A percentile compares a stretch with the other conserved stretches of the same genome.
Evolutionary conservation across 176 grass and related monocot species (phyloP).

Genomic region (Elymus sibiricus): DNA sequence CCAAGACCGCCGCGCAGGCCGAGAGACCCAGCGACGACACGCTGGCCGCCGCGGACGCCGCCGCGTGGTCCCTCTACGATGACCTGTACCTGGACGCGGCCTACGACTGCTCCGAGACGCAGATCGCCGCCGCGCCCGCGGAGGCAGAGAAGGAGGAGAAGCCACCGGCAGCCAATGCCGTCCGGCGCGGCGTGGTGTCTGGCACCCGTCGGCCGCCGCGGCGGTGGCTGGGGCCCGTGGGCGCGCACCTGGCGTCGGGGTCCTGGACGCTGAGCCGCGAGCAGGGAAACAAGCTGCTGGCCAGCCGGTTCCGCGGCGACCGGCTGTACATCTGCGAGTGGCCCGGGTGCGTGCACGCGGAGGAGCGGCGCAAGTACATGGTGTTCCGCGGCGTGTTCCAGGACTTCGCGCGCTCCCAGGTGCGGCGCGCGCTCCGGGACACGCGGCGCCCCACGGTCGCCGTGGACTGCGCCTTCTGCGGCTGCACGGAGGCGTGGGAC

Average conservation of each 20-base stretch:
- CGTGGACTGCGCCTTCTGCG: constrained; percentile 83
- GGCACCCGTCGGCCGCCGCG: constrained; percentile 14
- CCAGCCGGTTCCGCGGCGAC: constrained; percentile 82
- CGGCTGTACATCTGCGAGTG: constrained; percentile 91
- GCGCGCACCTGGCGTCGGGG: constrained; percentile 71
- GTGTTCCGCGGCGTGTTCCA: constrained; percentile 92
- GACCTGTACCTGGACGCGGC: constrained; percentile 84
- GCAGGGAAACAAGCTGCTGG: constrained; percentile 85
- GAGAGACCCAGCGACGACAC: neutral
- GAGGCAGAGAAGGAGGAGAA: neutral
- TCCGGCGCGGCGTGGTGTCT: constrained; percentile 28
- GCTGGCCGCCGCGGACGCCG: neutral
- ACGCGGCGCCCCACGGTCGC: constrained; percentile 56
- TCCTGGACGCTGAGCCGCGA: constrained; percentile 79
- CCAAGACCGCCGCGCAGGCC: neutral
- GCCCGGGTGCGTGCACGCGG: constrained; percentile 82
- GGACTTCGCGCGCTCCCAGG: constrained; percentile 72
- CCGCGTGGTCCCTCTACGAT: constrained; percentile 79
- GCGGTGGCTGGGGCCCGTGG: constrained; percentile 48
- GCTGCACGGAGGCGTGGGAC: constrained; percentile 69
- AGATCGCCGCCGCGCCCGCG: neutral
- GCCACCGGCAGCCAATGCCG: neutral
- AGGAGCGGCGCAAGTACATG: constrained; percentile 95
- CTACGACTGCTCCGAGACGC: constrained; percentile 70
- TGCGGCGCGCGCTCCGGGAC: constrained; percentile 71